Evolutionary conservation across 768 basidiomycete genomes (phyloP).

Genomic region (Leccinum disarticulatum): DNA sequence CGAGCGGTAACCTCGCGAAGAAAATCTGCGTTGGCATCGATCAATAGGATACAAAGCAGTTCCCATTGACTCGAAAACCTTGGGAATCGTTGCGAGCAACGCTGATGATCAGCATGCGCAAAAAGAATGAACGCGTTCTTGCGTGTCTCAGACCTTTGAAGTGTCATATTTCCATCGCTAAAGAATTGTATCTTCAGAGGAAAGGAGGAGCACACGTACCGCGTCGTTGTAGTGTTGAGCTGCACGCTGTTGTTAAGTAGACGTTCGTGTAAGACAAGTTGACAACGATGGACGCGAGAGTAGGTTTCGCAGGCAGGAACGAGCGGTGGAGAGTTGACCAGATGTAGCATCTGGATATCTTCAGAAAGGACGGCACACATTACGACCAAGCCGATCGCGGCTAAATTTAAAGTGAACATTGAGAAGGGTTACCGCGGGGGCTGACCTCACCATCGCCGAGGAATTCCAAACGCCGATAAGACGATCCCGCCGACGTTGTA

Average conservation of each 20-base stretch:
- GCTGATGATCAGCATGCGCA: too few species aligned
- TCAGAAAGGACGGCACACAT: slow-evolving; percentile 62
- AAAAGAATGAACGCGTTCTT: too few species aligned
- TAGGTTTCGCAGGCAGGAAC: slow-evolving; percentile 63
- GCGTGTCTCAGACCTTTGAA: too few species aligned
- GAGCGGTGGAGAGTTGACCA: slow-evolving; percentile 70
- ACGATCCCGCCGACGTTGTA: slow-evolving; percentile 47
- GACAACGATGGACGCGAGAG: slow-evolving; percentile 69
- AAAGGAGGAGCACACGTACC: too few species aligned
- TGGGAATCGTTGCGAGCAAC: too few species aligned
- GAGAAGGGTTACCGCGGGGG: background rate
- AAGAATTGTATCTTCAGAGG: too few species aligned
- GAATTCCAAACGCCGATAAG: slow-evolving; percentile 87
- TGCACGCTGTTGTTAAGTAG: slow-evolving; percentile 69
- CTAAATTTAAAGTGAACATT: slow-evolving; percentile 36
- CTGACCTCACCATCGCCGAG: slow-evolving; percentile 75
- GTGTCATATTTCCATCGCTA: too few species aligned
- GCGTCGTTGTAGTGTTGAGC: slow-evolving; percentile 7
- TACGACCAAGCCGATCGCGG: slow-evolving; percentile 70
- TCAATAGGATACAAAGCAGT: too few species aligned
- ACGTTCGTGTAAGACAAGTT: slow-evolving; percentile 47
- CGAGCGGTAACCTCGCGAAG: too few species aligned
- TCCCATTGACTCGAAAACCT: too few species aligned
- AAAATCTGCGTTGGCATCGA: too few species aligned
- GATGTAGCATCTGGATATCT: slow-evolving; percentile 73